Conservation (phyloP, 1,139 yeast species). For the Zygoascus hellenicus region DNA sequence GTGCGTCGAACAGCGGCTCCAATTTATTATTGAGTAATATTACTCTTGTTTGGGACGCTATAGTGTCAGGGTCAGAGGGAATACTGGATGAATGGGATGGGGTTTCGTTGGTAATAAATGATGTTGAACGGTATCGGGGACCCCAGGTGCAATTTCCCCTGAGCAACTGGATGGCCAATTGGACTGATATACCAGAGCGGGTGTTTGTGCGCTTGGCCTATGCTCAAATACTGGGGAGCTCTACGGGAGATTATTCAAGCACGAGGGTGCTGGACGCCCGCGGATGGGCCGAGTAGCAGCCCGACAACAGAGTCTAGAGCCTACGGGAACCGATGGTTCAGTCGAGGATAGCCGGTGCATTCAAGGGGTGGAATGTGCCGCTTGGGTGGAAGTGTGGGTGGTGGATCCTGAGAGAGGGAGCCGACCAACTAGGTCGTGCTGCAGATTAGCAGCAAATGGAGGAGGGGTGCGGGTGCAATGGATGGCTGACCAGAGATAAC, state of each 20-base stretch:
- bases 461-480: too few species aligned
- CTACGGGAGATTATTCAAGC: slow-evolving; percentile 28
- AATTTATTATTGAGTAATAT: slow-evolving; percentile 3
- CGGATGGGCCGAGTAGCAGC: slow-evolving; percentile 7
- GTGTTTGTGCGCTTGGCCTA: slow-evolving; percentile 27
- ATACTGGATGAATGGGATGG: slow-evolving; percentile 34
- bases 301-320: too few species aligned
- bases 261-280: slow-evolving; percentile 21
- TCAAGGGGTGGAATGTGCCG: background rate
- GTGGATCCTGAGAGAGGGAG: too few species aligned
- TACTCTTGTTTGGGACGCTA: slow-evolving; percentile 22
- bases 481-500: too few species aligned
- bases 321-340: slow-evolving; percentile 14
- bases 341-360: background rate
- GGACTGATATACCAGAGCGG: slow-evolving; percentile 1
- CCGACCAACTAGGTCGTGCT: too few species aligned
- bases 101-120: slow-evolving; percentile 65
- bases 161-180: slow-evolving; percentile 22
- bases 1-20: background rate
- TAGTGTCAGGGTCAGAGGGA: background rate
- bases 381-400: background rate
- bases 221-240: slow-evolving; percentile 17
- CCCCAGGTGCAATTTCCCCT: slow-evolving; percentile 25
- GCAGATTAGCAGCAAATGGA: too few species aligned
- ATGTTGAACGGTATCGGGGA: slow-evolving; percentile 70